These are phyloP conservation scores for Aphanomyces euteiches DNA, from an alignment of 352 stramenopile genomes.

Conservation along the genomic window DNA sequence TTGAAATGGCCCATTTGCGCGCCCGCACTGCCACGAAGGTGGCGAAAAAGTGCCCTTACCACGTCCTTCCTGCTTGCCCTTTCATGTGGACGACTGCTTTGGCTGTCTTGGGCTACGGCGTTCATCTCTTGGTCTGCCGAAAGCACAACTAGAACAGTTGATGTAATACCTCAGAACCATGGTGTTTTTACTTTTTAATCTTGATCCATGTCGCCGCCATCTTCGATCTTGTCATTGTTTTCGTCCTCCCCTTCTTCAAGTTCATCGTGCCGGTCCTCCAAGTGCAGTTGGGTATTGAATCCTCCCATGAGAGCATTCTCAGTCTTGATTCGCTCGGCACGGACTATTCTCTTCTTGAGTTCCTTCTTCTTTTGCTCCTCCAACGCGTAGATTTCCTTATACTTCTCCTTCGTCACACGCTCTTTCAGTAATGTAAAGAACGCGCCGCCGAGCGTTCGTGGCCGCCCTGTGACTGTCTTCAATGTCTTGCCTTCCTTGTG, in stretches of 20 bases:
- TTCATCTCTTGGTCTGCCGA: slow-evolving; percentile 11
- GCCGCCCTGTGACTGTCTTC: slow-evolving; percentile 33
- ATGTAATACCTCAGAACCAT: not conserved
- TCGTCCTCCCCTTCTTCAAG: slow-evolving; percentile 1
- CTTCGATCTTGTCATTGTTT: not conserved
- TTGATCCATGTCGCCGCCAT: slow-evolving; percentile 16
- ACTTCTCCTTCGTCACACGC: slow-evolving; percentile 58
- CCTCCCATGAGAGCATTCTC: slow-evolving; percentile 58
- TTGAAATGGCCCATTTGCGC: slow-evolving; percentile 94
- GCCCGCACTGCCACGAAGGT: not conserved
- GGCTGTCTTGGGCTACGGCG: slow-evolving; percentile 1
- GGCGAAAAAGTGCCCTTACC: slow-evolving; percentile 59
- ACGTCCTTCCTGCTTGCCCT: slow-evolving; percentile 64
- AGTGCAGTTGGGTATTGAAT: slow-evolving; percentile 49
- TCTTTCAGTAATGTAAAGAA: slow-evolving; percentile 66
- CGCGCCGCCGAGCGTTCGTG: slow-evolving; percentile 65
- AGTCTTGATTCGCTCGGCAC: slow-evolving; percentile 51
- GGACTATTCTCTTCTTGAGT: slow-evolving; percentile 50
- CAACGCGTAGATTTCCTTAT: slow-evolving; percentile 71
- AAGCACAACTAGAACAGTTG: slow-evolving; percentile 11
- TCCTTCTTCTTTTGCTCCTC: slow-evolving; percentile 74
- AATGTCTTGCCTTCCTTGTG: slow-evolving; percentile 46
- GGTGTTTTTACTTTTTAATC: not conserved
- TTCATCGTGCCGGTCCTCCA: slow-evolving; percentile 27
- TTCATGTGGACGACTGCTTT: slow-evolving; percentile 37